phyloP scores from a whole-genome alignment of 1,139 yeast genomes.

The Yamadazyma oceani region DNA sequence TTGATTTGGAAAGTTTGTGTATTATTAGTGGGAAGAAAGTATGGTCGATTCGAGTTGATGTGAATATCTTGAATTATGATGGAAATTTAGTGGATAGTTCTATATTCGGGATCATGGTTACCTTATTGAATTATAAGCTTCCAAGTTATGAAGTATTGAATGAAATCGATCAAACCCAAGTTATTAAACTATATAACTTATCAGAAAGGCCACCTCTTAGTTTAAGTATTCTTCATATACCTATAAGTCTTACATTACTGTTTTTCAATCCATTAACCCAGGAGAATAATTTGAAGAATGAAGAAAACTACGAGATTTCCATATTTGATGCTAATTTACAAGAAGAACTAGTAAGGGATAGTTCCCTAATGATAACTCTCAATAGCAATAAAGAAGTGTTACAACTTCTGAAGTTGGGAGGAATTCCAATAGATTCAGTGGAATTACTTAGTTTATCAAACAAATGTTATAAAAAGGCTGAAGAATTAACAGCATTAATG shows the following conservation, averaged over 20 bases:
- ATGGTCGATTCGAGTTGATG: slow-evolving; percentile 88
- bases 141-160: slow-evolving; percentile 81
- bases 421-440: slow-evolving; percentile 77
- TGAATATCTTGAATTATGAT: slow-evolving; percentile 84
- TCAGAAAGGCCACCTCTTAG: slow-evolving; percentile 88
- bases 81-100: slow-evolving; percentile 92
- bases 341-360: slow-evolving; percentile 78
- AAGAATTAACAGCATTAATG: slow-evolving; percentile 63
- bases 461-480: slow-evolving; percentile 65
- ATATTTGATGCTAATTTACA: slow-evolving; percentile 74
- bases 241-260: slow-evolving; percentile 87
- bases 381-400: slow-evolving; percentile 90
- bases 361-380: slow-evolving; percentile 78
- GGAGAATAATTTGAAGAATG: slow-evolving; percentile 71
- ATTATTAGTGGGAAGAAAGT: slow-evolving; percentile 88
- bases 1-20: slow-evolving; percentile 87
- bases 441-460: slow-evolving; percentile 68
- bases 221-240: slow-evolving; percentile 81
- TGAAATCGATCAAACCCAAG: slow-evolving; percentile 39
- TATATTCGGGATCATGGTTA: slow-evolving; percentile 87
- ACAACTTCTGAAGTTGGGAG: slow-evolving; percentile 89
- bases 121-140: slow-evolving; percentile 74
- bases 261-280: slow-evolving; percentile 68
- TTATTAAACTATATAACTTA: slow-evolving; percentile 61
- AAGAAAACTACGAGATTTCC: slow-evolving; percentile 54